phyloP scores from a whole-genome alignment of 2,329 filamentous ascomycete genomes.

The Fonsecaea pugnacius region DNA sequence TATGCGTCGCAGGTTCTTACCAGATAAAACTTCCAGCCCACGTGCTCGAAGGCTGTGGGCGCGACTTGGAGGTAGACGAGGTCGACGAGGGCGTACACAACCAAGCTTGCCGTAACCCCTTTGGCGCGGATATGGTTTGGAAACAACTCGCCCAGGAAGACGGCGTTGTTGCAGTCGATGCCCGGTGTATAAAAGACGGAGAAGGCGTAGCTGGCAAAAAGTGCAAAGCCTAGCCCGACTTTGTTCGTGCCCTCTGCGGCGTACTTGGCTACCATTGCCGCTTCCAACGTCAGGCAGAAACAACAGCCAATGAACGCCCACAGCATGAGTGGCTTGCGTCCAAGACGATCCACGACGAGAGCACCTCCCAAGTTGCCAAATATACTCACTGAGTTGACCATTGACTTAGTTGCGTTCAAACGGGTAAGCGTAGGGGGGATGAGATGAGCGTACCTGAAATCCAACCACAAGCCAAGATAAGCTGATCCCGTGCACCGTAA shows the following conservation, averaged over 20 bases:
- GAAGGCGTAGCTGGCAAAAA: conserved; percentile 36
- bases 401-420: too few relatives aligned
- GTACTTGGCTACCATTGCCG: conserved; percentile 27
- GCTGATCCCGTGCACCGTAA: conserved; percentile 16
- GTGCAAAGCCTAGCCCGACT: conserved; percentile 40
- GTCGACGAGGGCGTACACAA: neutral
- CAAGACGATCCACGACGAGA: conserved; percentile 24
- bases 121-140: neutral
- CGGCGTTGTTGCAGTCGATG: neutral
- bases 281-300: conserved; percentile 17
- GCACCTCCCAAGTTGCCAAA: conserved; percentile 3
- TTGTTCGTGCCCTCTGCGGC: conserved; percentile 32
- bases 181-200: neutral
- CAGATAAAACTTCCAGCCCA: neutral
- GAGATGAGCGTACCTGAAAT: conserved; percentile 18
- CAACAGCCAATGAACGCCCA: conserved; percentile 31
- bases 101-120: neutral
- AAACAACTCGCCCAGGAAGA: neutral
- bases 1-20: too few relatives aligned
- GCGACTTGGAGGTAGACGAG: neutral
- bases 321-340: conserved; percentile 37
- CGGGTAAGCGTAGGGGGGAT: too few relatives aligned
- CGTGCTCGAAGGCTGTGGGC: neutral
- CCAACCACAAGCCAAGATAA: conserved; percentile 23
- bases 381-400: conserved; percentile 7